Evolutionary conservation across 2,329 filamentous ascomycete species (phyloP).

Genomic region (Cadophora luteo-olivacea): DNA sequence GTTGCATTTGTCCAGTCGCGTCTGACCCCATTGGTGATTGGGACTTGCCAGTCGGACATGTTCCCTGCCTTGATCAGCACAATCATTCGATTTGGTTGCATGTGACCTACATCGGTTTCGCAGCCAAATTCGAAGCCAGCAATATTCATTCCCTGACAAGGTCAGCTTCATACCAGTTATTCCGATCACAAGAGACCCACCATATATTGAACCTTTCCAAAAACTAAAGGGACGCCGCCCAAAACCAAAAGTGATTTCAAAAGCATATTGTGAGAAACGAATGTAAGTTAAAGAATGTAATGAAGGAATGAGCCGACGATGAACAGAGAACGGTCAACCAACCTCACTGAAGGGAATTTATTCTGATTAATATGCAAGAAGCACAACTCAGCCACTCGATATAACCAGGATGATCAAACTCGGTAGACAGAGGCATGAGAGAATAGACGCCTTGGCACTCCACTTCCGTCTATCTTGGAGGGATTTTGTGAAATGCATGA

Average conservation of each 20-base stretch:
- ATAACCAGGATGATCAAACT: constrained; percentile 13
- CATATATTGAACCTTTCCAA: constrained; percentile 37
- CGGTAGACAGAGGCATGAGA: background rate
- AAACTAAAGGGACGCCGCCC: constrained; percentile 21
- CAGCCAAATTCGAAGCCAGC: constrained; percentile 57
- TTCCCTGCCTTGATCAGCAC: constrained; percentile 26
- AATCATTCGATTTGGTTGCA: background rate
- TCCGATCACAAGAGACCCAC: constrained; percentile 4
- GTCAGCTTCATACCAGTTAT: background rate
- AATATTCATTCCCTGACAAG: constrained; percentile 47
- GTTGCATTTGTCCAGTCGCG: constrained; percentile 46
- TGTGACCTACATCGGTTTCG: constrained; percentile 45
- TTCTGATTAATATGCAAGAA: constrained; percentile 1
- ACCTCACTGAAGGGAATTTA: constrained; percentile 3
- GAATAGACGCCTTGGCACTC: constrained; percentile 7
- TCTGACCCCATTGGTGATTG: constrained; percentile 32
- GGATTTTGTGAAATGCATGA: constrained; percentile 20
- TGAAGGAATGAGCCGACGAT: constrained; percentile 19
- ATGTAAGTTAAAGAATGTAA: constrained; percentile 17
- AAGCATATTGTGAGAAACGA: constrained; percentile 30
- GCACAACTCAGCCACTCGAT: constrained; percentile 10
- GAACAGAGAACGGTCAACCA: background rate
- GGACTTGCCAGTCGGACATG: constrained; percentile 31
- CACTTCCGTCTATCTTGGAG: constrained; percentile 10
- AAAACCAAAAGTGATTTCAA: constrained; percentile 27